Percentiles rank a stretch among this genome's conserved stretches.
These are phyloP conservation scores for Colletotrichum somersetense DNA, from an alignment of 2,329 filamentous ascomycete genomes.

Conservation along the genomic window DNA sequence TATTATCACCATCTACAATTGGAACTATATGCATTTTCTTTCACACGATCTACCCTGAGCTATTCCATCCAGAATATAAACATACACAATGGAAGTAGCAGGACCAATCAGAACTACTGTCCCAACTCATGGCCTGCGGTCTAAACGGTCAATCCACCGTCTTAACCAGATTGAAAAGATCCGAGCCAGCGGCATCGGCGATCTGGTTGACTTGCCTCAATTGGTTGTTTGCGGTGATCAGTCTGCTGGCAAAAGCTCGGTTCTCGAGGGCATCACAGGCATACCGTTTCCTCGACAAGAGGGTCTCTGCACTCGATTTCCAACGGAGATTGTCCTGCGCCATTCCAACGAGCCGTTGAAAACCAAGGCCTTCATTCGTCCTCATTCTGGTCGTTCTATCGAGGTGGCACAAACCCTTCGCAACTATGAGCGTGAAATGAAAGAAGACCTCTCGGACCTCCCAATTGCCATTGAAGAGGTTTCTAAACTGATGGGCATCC, in stretches of 20 bases:
- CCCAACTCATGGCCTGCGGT: constrained; percentile 6
- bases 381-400: constrained; percentile 8
- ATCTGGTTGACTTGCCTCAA: constrained; percentile 57
- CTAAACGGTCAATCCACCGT: constrained; percentile 42
- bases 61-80: background rate
- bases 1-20: no score
- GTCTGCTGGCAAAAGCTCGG: constrained; percentile 68
- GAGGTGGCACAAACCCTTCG: constrained; percentile 12
- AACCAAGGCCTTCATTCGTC: constrained; percentile 27
- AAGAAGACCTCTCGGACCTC: constrained; percentile 33
- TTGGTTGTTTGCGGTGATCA: constrained; percentile 69
- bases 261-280: constrained; percentile 68
- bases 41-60: no score
- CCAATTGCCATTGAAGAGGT: constrained; percentile 29
- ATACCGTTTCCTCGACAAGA: constrained; percentile 67
- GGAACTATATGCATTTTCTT: no score
- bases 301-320: constrained; percentile 66
- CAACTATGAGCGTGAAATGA: constrained; percentile 29
- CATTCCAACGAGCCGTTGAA: constrained; percentile 36
- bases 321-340: constrained; percentile 66
- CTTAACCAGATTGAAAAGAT: constrained; percentile 54
- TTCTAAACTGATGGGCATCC: constrained; percentile 34
- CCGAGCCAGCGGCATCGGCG: constrained; percentile 51
- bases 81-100: constrained; percentile 16
- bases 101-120: background rate